phyloP scores from a whole-genome alignment of 495 filamentous ascomycete species.

The Xylaria venustula region DNA sequence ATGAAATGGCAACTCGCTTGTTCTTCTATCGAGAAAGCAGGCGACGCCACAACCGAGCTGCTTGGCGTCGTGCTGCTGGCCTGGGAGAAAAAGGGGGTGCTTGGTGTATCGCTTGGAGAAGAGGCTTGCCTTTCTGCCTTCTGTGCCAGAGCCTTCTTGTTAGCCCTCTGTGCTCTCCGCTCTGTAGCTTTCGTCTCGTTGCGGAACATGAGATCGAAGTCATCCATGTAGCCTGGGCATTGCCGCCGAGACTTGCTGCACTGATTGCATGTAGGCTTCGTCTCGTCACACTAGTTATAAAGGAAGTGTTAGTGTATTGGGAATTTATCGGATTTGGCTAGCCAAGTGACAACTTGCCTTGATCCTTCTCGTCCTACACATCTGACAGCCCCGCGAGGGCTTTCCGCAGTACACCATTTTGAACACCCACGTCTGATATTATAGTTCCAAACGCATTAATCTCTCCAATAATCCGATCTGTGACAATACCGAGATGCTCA shows the following conservation, averaged over 20 bases:
- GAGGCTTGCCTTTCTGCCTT: slow-evolving; percentile 13
- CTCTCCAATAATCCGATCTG: background rate
- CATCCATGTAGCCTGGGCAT: slow-evolving; percentile 68
- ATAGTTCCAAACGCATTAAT: background rate
- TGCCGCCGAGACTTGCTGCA: slow-evolving; percentile 63
- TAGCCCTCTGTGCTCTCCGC: slow-evolving; percentile 45
- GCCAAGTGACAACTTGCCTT: slow-evolving; percentile 52
- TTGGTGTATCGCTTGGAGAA: background rate
- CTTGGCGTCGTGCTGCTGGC: slow-evolving; percentile 6
- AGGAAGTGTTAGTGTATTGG: slow-evolving; percentile 14
- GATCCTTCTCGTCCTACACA: slow-evolving; percentile 68
- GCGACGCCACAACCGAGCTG: slow-evolving; percentile 13
- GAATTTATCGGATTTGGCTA: background rate
- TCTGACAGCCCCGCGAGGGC: slow-evolving; percentile 70
- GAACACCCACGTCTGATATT: background rate
- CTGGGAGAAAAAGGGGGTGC: slow-evolving; percentile 2
- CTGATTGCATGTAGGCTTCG: slow-evolving; percentile 65
- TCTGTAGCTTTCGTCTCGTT: slow-evolving; percentile 64
- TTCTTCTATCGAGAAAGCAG: slow-evolving; percentile 40
- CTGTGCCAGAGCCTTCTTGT: slow-evolving; percentile 24
- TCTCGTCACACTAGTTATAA: slow-evolving; percentile 61
- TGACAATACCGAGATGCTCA: background rate
- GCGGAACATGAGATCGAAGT: slow-evolving; percentile 67
- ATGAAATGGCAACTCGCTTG: slow-evolving; percentile 56
- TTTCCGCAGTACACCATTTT: slow-evolving; percentile 74